Evolutionary conservation across 768 basidiomycete genomes (phyloP).

Genomic region (Mycena pura): DNA sequence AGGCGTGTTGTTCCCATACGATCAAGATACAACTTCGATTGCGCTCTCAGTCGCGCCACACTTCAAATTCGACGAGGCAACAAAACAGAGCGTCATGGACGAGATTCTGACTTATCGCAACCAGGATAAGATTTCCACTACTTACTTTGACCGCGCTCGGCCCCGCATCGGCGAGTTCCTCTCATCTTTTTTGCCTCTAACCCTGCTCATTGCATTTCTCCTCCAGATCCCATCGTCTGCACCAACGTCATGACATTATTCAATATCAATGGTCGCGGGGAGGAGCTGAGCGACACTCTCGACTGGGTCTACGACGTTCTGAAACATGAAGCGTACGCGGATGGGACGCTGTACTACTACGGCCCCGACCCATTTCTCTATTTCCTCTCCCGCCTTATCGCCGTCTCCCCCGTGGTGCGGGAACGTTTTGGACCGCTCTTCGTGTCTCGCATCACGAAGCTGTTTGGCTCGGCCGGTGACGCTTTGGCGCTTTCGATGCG

Average conservation of each 20-base stretch:
- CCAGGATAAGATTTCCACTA: conserved; percentile 39
- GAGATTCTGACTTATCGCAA: conserved; percentile 44
- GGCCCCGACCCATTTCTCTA: conserved; percentile 46
- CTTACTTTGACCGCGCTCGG: conserved; percentile 42
- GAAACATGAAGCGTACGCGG: conserved; percentile 43
- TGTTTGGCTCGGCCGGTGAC: conserved; percentile 43
- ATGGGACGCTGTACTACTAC: conserved; percentile 49
- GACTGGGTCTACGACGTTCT: conserved; percentile 46
- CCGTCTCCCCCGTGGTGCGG: conserved; percentile 29
- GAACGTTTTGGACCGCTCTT: conserved; percentile 35
- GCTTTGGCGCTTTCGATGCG: conserved; percentile 50
- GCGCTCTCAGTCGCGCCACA: conserved; percentile 38
- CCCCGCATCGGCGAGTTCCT: too few species aligned
- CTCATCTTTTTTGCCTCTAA: too few species aligned
- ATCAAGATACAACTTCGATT: conserved; percentile 66
- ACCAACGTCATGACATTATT: conserved; percentile 46
- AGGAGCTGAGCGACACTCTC: conserved; percentile 41
- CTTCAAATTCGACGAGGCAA: conserved; percentile 14
- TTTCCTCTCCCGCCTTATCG: conserved; percentile 45
- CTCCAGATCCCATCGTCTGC: conserved; percentile 47
- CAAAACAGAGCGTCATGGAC: conserved; percentile 40
- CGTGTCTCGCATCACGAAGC: conserved; percentile 38
- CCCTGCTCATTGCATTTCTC: too few species aligned
- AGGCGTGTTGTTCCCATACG: conserved; percentile 53
- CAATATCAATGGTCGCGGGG: conserved; percentile 42